Evolutionary conservation across 345 rosid genomes (phyloP).

Genomic region (Eucalyptus regnans): DNA sequence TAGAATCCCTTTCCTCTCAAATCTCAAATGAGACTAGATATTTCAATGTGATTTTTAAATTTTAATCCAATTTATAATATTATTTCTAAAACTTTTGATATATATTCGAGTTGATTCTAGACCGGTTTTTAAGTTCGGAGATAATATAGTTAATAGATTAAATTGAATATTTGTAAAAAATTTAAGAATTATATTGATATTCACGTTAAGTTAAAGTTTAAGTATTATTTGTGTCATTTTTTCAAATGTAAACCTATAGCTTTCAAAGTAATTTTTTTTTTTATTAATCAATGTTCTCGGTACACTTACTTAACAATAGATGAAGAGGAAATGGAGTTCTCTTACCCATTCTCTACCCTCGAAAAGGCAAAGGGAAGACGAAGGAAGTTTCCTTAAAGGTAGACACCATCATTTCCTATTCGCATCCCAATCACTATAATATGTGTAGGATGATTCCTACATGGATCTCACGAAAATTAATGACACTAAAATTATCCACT

Average conservation of each 20-base stretch:
- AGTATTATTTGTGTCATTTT: not conserved
- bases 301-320: too few species aligned
- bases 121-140: too few species aligned
- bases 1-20: not conserved
- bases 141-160: fast-evolving
- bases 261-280: not conserved
- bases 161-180: too few species aligned
- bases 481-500: not conserved
- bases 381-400: fast-evolving
- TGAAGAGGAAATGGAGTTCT: too few species aligned
- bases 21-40: not conserved
- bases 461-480: not conserved
- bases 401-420: not conserved
- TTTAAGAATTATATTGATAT: fast-evolving
- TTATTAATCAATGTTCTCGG: too few species aligned
- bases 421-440: not conserved
- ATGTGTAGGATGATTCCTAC: not conserved
- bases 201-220: fast-evolving
- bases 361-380: not conserved
- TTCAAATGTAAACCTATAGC: fast-evolving
- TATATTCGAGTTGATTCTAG: too few species aligned
- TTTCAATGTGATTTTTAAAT: too few species aligned
- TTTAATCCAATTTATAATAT: fast-evolving
- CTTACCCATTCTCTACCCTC: too few species aligned
- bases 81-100: too few species aligned